Evolutionary conservation across 2,329 filamentous ascomycete genomes (phyloP), one percentile per base, ranked within the genome.

Genomic region (Aphanoascus verrucosus): DNA sequence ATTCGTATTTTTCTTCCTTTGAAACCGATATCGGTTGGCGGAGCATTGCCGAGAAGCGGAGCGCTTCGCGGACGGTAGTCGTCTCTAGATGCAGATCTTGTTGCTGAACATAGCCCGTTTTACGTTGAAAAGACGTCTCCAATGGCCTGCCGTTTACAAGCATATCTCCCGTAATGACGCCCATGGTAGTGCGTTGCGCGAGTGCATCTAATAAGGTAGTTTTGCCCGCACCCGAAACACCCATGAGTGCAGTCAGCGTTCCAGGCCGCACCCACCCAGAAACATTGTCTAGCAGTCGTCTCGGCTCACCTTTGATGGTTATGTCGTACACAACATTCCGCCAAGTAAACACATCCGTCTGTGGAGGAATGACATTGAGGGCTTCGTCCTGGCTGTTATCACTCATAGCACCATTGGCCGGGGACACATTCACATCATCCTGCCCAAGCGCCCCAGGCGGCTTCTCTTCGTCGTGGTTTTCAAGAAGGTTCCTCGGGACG

Each of bases 11-110:
- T 64, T 94, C 88, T 14, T 77, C 68, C 9, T 74, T 76, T 1
- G 85, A 75, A 3, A 88, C 78, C n/a, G 83, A 75, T 34, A 79
- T 79, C 0, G 89, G 87, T 62, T 95, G 90, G 49, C 90, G 84
- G 14, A 95, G 80, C 23, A 91, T 69, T 14, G 90, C 90, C 60
- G 83, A 88, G 69, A 96, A 96, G 59, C 81, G 81, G 20, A 96
- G 76, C 7, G 88, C 87, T 68, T 95, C 90, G 49, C 90, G 83
- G 38, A 95, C 89, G 1, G 90, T 95, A 0, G 84, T 81, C 0
- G 88, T 94, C 43, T 84, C 77, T 38, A 94, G 74, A 66, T 95
- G 90, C 6, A 95, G 76, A 77, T 86, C 81, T 64, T 85, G 80
- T 55, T 85, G 82, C 59, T 85, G 81, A 0, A 83, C 81, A 59